Evolutionary conservation across 306 rosid genomes (phyloP).

Genomic region (Cucurbita moschata): DNA sequence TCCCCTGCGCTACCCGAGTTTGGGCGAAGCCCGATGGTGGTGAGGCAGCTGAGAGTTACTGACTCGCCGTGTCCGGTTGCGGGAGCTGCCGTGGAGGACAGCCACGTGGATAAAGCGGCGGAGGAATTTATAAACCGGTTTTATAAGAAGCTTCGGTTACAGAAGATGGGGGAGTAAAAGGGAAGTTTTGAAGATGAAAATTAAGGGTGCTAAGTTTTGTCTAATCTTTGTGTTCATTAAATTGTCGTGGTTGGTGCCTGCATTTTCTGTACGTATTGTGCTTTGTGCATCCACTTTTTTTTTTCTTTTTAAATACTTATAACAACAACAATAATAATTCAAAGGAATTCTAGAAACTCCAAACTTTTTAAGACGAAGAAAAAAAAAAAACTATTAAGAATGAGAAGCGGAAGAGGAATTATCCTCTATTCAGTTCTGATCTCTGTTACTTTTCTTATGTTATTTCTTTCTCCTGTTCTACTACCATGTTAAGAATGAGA

Average conservation of each 20-base stretch:
- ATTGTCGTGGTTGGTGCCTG: neutral
- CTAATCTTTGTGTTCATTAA: neutral
- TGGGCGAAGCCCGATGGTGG: slow-evolving; percentile 27
- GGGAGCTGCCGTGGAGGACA: slow-evolving; percentile 11
- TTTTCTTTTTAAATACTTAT: too few species aligned
- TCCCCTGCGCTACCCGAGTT: slow-evolving; percentile 33
- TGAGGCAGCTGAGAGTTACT: slow-evolving; percentile 43
- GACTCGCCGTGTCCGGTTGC: slow-evolving; percentile 52
- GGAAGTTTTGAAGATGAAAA: neutral
- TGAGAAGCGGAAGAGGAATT: too few species aligned
- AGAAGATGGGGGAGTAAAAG: neutral
- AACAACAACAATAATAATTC: too few species aligned
- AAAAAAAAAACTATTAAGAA: too few species aligned
- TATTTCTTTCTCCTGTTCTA: too few species aligned
- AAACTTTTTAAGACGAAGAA: too few species aligned
- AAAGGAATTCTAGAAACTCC: too few species aligned
- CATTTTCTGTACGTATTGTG: neutral
- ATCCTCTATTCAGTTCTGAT: too few species aligned
- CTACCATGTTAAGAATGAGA: too few species aligned
- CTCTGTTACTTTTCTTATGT: too few species aligned
- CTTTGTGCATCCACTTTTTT: neutral
- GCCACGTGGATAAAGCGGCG: slow-evolving; percentile 54
- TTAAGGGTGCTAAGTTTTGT: neutral
- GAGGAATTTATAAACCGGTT: slow-evolving; percentile 71
- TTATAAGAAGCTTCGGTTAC: slow-evolving; percentile 33